Evolutionary conservation across 495 filamentous ascomycete species (phyloP).

Genomic region (Aspergillus biplanus): DNA sequence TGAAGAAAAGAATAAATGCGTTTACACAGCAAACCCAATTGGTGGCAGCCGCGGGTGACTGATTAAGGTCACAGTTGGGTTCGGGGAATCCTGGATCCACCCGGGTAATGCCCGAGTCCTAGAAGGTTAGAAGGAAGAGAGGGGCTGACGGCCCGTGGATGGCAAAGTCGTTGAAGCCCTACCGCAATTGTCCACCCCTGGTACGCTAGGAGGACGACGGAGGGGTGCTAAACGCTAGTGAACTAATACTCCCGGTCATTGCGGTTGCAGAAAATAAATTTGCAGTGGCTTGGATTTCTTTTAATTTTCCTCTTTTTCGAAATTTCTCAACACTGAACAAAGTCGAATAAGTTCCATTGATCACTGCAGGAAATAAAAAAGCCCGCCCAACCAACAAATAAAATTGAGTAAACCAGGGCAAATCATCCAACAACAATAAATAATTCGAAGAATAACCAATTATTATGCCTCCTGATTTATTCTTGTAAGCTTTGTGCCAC

Average conservation of each 20-base stretch:
- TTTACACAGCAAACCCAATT: not conserved
- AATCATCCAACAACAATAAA: too few relatives aligned
- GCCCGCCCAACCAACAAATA: not conserved
- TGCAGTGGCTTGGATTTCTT: constrained; percentile 4
- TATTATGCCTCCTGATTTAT: too few relatives aligned
- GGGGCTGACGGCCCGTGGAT: constrained; percentile 33
- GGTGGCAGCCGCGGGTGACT: not conserved
- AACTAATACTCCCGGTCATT: constrained; percentile 11
- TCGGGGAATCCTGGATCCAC: constrained; percentile 26
- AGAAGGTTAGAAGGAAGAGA: constrained; percentile 20
- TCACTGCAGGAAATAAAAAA: not conserved
- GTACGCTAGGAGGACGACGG: constrained; percentile 2
- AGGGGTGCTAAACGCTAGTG: not conserved
- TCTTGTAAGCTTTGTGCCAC: not conserved
- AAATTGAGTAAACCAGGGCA: not conserved
- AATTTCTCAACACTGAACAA: not conserved
- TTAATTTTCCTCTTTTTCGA: not conserved
- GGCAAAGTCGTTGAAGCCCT: constrained; percentile 22
- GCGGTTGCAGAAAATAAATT: constrained; percentile 24
- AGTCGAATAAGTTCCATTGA: too few relatives aligned
- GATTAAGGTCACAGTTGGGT: constrained; percentile 14
- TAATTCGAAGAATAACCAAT: too few relatives aligned
- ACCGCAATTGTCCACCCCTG: not conserved
- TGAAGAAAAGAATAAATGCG: not conserved
- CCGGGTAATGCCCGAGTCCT: constrained; percentile 29